A percentile compares a stretch with the other conserved stretches of the same genome.
Evolutionary conservation across 2,329 filamentous ascomycete genomes (phyloP).

Genomic region (Davidsoniella virescens): DNA sequence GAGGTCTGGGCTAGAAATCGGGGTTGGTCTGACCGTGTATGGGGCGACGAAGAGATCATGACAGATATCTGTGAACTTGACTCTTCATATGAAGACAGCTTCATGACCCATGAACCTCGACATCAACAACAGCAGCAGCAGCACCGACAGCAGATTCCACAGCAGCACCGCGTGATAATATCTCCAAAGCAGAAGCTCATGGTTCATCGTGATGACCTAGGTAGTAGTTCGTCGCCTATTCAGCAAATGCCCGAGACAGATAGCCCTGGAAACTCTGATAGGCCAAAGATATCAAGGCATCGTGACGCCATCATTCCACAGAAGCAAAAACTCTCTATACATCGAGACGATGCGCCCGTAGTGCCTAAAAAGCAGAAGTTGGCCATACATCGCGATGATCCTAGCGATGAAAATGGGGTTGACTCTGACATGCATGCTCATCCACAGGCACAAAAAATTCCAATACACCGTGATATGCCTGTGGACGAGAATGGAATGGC

Average conservation of each 20-base stretch:
- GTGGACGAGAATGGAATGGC: slow-evolving; percentile 14
- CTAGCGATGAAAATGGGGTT: slow-evolving; percentile 5
- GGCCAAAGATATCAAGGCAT: slow-evolving; percentile 8
- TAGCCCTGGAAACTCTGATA: neutral
- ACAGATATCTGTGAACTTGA: slow-evolving; percentile 5
- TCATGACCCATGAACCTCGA: neutral
- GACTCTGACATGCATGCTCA: neutral
- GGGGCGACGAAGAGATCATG: slow-evolving; percentile 28
- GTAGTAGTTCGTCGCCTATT: neutral
- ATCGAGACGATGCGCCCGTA: slow-evolving; percentile 10
- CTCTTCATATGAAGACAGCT: slow-evolving; percentile 8
- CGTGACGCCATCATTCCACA: slow-evolving; percentile 8
- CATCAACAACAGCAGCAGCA: neutral
- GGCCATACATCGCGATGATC: slow-evolving; percentile 7
- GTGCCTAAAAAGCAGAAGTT: slow-evolving; percentile 12
- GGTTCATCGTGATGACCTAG: slow-evolving; percentile 1
- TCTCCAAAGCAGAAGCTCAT: slow-evolving; percentile 3
- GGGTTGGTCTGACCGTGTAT: slow-evolving; percentile 48
- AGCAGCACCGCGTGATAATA: neutral
- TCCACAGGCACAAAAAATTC: neutral
- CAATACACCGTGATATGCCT: slow-evolving; percentile 3
- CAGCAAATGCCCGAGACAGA: neutral
- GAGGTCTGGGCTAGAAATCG: slow-evolving; percentile 68
- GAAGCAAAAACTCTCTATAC: slow-evolving; percentile 12
- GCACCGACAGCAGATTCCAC: neutral